Evolutionary conservation across 805 yeast genomes (phyloP), one percentile per base, ranked within the genome.

Genomic region (Candida dajiaensis): DNA sequence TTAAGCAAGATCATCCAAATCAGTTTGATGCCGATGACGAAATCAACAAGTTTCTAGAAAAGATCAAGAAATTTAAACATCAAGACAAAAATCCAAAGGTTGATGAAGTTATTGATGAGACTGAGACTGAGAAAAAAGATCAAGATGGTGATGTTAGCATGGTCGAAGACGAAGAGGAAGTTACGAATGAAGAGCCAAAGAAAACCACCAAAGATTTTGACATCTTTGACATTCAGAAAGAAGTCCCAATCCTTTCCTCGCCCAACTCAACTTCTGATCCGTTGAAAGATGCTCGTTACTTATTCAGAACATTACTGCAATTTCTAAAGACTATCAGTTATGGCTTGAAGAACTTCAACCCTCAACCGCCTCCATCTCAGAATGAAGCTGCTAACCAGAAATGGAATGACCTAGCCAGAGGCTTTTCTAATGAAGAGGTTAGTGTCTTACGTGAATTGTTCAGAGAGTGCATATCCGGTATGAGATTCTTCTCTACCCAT

Each of bases 291-390:
- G 92, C 97, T 1, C 78, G 95, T 39, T 87, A 86, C 56, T 68
- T 94, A 26, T 89, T 89, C 76, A 79, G 92, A 53, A 89, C 96
- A 5, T 69, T 95, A 45, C 79, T 94, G 83, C 85, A 90, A 5
- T 94, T 94, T 61, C 70, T 94, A 58, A 89, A 90, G 62, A 87
- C 97, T 0, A 85, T 89, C 38, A 85, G 92, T 57, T 87, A 83
- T 64, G 96, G 96, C 4, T 71, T 95, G 53, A 89, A 89, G 61
- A 81, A 82, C 44, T 89, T 96, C 62, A 92, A 90, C 59, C 95
- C 97, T 1, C 85, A 92, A 2, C 84, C 95, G 0, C 64, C 62
- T 20, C 65, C 66, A n/a, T 71, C 72, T 11, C 74, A 78, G 15
- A 65, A 69, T 23, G 80, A 75, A 10, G 69, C 74, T 43, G 69